Conservation (phyloP, 805 yeast genomes). For the Candida endomychidarum region DNA sequence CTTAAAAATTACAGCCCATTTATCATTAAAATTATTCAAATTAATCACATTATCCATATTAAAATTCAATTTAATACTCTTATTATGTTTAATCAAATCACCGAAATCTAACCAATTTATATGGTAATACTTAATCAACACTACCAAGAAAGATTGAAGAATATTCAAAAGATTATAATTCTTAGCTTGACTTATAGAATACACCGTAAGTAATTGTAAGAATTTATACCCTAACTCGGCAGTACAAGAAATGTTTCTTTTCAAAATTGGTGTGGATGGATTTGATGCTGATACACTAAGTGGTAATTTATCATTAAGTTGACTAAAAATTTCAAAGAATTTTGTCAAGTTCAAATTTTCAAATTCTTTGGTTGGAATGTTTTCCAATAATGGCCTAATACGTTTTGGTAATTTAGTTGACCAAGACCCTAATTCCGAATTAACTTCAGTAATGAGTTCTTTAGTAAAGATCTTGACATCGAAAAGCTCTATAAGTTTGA, state of each 20-base stretch:
- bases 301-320: slow-evolving; percentile 43
- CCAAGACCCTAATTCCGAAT: slow-evolving; percentile 31
- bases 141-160: slow-evolving; percentile 32
- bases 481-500: slow-evolving; percentile 31
- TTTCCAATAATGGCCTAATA: slow-evolving; percentile 24
- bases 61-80: slow-evolving; percentile 39
- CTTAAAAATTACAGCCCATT: slow-evolving; percentile 31
- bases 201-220: slow-evolving; percentile 34
- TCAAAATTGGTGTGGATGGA: slow-evolving; percentile 40
- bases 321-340: slow-evolving; percentile 35
- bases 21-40: slow-evolving; percentile 36
- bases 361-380: slow-evolving; percentile 30
- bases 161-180: slow-evolving; percentile 29
- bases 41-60: slow-evolving; percentile 31
- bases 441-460: slow-evolving; percentile 27
- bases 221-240: slow-evolving; percentile 31
- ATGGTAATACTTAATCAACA: slow-evolving; percentile 39
- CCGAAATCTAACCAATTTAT: slow-evolving; percentile 39
- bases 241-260: slow-evolving; percentile 25
- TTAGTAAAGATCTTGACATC: slow-evolving; percentile 31
- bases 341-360: slow-evolving; percentile 28
- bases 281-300: slow-evolving; percentile 39
- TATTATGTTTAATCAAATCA: slow-evolving; percentile 34
- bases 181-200: slow-evolving; percentile 33
- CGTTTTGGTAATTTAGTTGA: slow-evolving; percentile 18